Conservation (phyloP, 164 flowering plant species). For the Kingdonia uniflora region DNA sequence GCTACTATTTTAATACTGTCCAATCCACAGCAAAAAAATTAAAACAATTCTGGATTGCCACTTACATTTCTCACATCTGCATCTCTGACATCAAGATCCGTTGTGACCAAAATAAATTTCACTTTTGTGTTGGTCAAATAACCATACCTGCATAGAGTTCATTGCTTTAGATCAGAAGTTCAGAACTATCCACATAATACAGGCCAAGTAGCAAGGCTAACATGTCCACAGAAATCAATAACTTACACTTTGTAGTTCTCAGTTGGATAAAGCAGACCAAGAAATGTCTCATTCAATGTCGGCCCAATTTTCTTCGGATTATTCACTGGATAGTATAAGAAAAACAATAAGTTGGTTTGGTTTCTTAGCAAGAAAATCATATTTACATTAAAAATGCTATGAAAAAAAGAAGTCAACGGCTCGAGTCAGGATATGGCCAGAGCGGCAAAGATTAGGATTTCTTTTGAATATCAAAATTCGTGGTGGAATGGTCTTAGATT, state of each 20-base stretch:
- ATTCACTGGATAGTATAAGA: conserved; percentile 50
- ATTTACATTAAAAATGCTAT: too few relatives aligned
- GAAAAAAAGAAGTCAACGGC: too few relatives aligned
- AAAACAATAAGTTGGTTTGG: conserved; percentile 3
- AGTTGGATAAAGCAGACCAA: conserved; percentile 91
- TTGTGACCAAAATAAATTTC: conserved; percentile 87
- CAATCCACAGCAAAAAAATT: too few relatives aligned
- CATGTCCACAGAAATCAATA: not conserved
- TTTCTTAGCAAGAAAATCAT: conserved; percentile 42
- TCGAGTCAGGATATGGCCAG: too few relatives aligned
- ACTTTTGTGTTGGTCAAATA: conserved; percentile 96
- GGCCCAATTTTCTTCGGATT: conserved; percentile 87
- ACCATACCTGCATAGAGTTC: conserved; percentile 57
- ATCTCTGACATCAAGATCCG: conserved; percentile 87
- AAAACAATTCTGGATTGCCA: not conserved
- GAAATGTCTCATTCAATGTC: conserved; percentile 81
- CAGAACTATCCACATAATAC: too few relatives aligned
- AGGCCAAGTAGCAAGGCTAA: not conserved
- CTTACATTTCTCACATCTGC: conserved; percentile 96
- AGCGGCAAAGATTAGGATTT: too few relatives aligned
- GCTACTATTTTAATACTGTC: too few relatives aligned
- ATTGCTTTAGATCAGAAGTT: not conserved
- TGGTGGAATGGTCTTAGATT: too few relatives aligned
- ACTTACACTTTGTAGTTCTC: conserved; percentile 98
- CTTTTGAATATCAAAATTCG: too few relatives aligned